A percentile compares a stretch with the other conserved stretches of the same genome.
These are phyloP conservation scores for Dictyostelium gargantuum DNA, from an alignment of 208 protist genomes.

Conservation along the genomic window DNA sequence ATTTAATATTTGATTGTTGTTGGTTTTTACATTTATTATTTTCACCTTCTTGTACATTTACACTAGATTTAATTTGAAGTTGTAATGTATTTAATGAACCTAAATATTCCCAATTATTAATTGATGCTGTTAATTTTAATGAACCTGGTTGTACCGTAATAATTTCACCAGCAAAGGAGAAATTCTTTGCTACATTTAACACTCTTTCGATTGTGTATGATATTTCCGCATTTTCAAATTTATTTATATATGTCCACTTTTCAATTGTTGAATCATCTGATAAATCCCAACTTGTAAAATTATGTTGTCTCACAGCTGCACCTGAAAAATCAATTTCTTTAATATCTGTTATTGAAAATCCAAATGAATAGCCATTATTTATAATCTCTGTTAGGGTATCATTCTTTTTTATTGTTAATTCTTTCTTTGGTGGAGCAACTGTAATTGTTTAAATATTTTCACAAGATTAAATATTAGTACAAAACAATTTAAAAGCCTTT, in stretches of 20 bases:
- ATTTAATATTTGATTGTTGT: not conserved
- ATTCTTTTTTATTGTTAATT: not conserved
- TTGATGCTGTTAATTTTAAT: not conserved
- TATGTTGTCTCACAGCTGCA: not conserved
- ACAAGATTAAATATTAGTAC: too few species aligned
- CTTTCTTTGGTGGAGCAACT: not conserved
- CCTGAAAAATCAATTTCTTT: not conserved
- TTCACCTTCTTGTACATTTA: not conserved
- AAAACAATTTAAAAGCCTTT: too few species aligned
- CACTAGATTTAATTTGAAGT: not conserved
- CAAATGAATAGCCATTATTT: not conserved
- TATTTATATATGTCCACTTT: not conserved
- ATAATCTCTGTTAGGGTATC: not conserved
- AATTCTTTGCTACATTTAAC: not conserved
- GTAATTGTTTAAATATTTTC: not conserved
- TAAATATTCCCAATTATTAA: not conserved
- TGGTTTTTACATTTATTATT: not conserved
- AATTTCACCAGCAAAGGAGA: not conserved
- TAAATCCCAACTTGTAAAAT: not conserved
- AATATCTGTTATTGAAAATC: not conserved
- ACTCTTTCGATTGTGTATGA: not conserved
- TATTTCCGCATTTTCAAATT: not conserved
- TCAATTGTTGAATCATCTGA: not conserved
- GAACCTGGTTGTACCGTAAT: not conserved
- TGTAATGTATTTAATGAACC: slow-evolving; percentile 16